Evolutionary conservation across 164 flowering plant genomes (phyloP).

Genomic region (Liriodendron chinense): DNA sequence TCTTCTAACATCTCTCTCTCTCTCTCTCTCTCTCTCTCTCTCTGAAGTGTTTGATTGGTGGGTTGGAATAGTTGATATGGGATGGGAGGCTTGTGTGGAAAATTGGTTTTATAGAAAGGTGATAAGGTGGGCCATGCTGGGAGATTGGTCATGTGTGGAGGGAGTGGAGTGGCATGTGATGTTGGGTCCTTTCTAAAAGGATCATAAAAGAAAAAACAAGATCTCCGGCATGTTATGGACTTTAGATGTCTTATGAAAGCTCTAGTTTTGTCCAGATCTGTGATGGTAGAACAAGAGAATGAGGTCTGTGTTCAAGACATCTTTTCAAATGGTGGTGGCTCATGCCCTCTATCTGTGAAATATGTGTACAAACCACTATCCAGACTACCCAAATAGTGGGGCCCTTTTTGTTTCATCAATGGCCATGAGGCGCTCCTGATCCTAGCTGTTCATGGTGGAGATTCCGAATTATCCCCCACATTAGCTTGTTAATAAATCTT

Average conservation of each 20-base stretch:
- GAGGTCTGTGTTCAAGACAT: not conserved
- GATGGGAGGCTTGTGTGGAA: constrained; percentile 5
- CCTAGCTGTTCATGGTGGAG: too few relatives aligned
- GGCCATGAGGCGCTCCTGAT: too few relatives aligned
- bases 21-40: not conserved
- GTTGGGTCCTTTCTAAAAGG: constrained; percentile 4
- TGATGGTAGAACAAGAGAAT: not conserved
- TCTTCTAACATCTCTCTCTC: not conserved
- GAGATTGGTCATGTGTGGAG: constrained; percentile 23
- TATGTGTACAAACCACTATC: not conserved
- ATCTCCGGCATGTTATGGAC: constrained; percentile 4
- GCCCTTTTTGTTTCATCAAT: too few relatives aligned
- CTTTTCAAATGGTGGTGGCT: not conserved
- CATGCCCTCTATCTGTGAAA: not conserved
- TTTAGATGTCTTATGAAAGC: constrained; percentile 1
- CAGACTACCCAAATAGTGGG: not conserved
- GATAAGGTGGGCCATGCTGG: constrained; percentile 2
- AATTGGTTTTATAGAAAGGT: constrained; percentile 9
- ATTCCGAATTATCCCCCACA: too few relatives aligned
- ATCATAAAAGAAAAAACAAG: constrained; percentile 3
- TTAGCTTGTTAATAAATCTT: too few relatives aligned
- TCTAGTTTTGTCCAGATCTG: constrained; percentile 5
- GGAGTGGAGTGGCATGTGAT: constrained; percentile 19
- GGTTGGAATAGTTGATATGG: not conserved
- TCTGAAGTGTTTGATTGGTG: not conserved